Percentiles rank a stretch among this genome's conserved stretches.
phyloP scores from a whole-genome alignment of 768 basidiomycete genomes.

The Dioszegia hungarica region DNA sequence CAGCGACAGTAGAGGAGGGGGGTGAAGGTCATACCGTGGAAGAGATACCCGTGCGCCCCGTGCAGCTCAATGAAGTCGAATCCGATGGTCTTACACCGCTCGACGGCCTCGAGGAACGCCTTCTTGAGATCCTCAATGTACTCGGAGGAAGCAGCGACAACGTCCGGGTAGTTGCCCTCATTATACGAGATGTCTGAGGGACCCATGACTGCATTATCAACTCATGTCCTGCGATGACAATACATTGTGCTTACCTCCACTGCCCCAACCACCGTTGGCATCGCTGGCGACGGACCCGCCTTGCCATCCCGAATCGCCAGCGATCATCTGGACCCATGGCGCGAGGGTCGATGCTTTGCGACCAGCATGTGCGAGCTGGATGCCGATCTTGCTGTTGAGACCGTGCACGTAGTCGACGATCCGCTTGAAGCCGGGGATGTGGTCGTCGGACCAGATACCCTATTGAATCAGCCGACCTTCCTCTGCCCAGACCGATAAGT shows the following conservation, averaged over 20 bases:
- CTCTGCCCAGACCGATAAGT: not conserved
- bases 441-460: slow-evolving; percentile 72
- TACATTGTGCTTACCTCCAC: slow-evolving; percentile 54
- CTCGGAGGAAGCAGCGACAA: slow-evolving; percentile 58
- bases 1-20: too few relatives aligned
- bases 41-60: slow-evolving; percentile 58
- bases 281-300: slow-evolving; percentile 51
- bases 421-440: slow-evolving; percentile 64
- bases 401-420: slow-evolving; percentile 70
- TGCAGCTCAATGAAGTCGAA: slow-evolving; percentile 61
- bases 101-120: slow-evolving; percentile 54
- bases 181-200: slow-evolving; percentile 61
- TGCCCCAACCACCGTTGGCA: slow-evolving; percentile 67
- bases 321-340: slow-evolving; percentile 58
- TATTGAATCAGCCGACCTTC: not conserved
- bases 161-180: slow-evolving; percentile 54
- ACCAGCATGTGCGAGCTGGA: slow-evolving; percentile 76
- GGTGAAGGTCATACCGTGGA: too few relatives aligned
- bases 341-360: slow-evolving; percentile 70
- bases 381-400: slow-evolving; percentile 66
- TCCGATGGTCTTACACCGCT: slow-evolving; percentile 56
- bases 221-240: not conserved
- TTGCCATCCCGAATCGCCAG: slow-evolving; percentile 19
- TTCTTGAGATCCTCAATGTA: slow-evolving; percentile 60
- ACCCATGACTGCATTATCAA: slow-evolving; percentile 56